A percentile compares a stretch with the other conserved stretches of the same genome.
Conservation (phyloP, 2,329 filamentous ascomycete species). For the Fusarium globosum region DNA sequence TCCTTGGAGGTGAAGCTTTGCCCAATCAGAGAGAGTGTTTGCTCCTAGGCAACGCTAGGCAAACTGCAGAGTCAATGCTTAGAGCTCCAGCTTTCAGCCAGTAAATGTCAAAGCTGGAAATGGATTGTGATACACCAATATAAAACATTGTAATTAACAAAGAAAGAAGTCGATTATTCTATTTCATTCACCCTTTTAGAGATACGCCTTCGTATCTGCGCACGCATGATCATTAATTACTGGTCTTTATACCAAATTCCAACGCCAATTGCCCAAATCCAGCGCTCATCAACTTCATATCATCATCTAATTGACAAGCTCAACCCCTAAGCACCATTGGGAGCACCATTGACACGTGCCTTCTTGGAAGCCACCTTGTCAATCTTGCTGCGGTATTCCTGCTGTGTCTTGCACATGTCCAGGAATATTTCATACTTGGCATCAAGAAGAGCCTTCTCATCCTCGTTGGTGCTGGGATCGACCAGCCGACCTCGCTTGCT, state of each 20-base stretch:
- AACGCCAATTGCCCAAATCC: slow-evolving; percentile 25
- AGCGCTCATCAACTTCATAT: slow-evolving; percentile 21
- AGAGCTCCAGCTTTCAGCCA: slow-evolving; percentile 13
- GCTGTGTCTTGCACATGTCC: slow-evolving; percentile 89
- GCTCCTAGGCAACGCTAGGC: slow-evolving; percentile 35
- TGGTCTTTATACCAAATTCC: slow-evolving; percentile 7
- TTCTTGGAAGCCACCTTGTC: slow-evolving; percentile 68
- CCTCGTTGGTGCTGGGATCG: slow-evolving; percentile 75
- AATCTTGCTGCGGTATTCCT: slow-evolving; percentile 81
- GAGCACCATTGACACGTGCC: slow-evolving; percentile 45
- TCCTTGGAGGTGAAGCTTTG: slow-evolving; percentile 47
- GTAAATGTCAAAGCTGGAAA: not conserved
- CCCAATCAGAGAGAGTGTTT: slow-evolving; percentile 46
- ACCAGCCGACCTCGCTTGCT: slow-evolving; percentile 92
- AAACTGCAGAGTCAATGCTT: slow-evolving; percentile 4
- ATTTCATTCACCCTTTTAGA: slow-evolving; percentile 17
- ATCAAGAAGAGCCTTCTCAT: slow-evolving; percentile 82
- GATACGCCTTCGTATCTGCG: slow-evolving; percentile 10
- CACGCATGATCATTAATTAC: slow-evolving; percentile 28
- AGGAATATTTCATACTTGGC: slow-evolving; percentile 97
- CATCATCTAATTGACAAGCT: not conserved
- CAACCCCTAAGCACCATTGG: slow-evolving; percentile 45
- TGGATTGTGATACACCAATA: not conserved
- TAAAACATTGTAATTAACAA: not conserved
- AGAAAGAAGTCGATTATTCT: slow-evolving; percentile 21